Base-by-base conservation (phyloP, 1,284 basidiomycete genomes). In the Puccinia hordei region DNA sequence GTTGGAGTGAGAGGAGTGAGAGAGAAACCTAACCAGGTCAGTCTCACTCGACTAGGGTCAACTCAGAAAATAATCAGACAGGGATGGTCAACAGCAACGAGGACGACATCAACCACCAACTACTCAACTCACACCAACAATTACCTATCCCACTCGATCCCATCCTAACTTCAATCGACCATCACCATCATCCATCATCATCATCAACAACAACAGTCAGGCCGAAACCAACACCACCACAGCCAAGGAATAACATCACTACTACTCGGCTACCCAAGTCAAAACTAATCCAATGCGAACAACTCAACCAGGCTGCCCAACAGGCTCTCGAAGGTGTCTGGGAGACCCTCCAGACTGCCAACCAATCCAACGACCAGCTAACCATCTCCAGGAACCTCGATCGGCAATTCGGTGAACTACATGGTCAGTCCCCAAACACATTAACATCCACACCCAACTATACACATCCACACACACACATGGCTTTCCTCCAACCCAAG, bases 381-480 rank as follows among this genome's bases (percentile, higher is more conserved):
- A 44, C 59, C 19, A 79, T 79, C 19, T 71, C 76, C 0, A 24
- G 68, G 22, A 66, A 66, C 35, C 49, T 79, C 19, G 76, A 79
- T 35, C 49, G 68, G 8, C 76, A 79, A 33, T 79, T 79, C 35
- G 76, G 68, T 27, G 66, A 79, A 69, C 41, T 79, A 49, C 76
- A 79, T 71, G 66, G 76, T 79, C 49, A 71, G 55, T 72, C 27
- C 30, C 6, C n/a, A 46, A 41, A 30, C 30, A 63, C 10, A 30
- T n/a, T n/a, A 12, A 41, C 35, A 35, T 75, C n/a, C n/a, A n/a
- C n/a, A n/a, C n/a, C n/a, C n/a, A n/a, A n/a, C n/a, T n/a, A n/a
- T n/a, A 41, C 38, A 41, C 38, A 41, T 12, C 4, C n/a, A n/a
- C 38, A 41, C 38, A 41, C 38, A 41, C 38, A 41, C 38, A 41